Percentiles rank a stretch among this genome's conserved stretches.
Evolutionary conservation across 805 yeast species (phyloP).

Genomic region (Ogataea nonfermentans): DNA sequence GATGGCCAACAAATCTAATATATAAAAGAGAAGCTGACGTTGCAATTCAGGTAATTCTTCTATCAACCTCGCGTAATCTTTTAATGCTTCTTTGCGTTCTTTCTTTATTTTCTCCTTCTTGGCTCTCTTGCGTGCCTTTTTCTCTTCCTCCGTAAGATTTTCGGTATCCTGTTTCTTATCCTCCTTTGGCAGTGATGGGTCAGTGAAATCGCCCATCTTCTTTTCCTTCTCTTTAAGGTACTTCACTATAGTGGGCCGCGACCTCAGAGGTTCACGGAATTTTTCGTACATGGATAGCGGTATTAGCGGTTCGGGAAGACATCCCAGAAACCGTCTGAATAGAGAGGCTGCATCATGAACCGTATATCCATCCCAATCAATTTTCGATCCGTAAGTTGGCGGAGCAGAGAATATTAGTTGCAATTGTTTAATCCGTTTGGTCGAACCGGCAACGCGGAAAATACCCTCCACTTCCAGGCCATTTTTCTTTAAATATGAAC

Average conservation of each 20-base stretch:
- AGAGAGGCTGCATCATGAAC: conserved; percentile 97
- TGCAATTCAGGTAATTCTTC: conserved; percentile 71
- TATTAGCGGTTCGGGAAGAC: conserved; percentile 88
- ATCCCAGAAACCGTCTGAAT: conserved; percentile 79
- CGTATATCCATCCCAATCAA: conserved; percentile 89
- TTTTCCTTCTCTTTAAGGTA: conserved; percentile 56
- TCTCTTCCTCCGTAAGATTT: conserved; percentile 26
- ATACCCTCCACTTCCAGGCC: conserved; percentile 85
- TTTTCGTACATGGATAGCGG: conserved; percentile 73
- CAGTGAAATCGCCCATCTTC: conserved; percentile 16
- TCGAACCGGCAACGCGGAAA: conserved; percentile 89
- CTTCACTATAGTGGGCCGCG: conserved; percentile 60
- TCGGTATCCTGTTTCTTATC: conserved; percentile 5
- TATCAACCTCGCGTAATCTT: conserved; percentile 67
- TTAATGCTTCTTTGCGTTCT: conserved; percentile 67
- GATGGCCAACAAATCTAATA: conserved; percentile 80
- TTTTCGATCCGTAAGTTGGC: conserved; percentile 84
- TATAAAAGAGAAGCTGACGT: conserved; percentile 78
- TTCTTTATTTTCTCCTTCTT: conserved; percentile 57
- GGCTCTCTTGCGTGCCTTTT: conserved; percentile 39
- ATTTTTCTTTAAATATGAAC: conserved; percentile 74
- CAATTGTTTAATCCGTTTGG: conserved; percentile 80
- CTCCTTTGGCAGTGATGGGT: not conserved
- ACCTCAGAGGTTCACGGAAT: conserved; percentile 75
- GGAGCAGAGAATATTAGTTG: conserved; percentile 82